A percentile compares a stretch with the other conserved stretches of the same genome.
Conservation (phyloP, 1,284 basidiomycete genomes). For the Puccinia horiana region DNA sequence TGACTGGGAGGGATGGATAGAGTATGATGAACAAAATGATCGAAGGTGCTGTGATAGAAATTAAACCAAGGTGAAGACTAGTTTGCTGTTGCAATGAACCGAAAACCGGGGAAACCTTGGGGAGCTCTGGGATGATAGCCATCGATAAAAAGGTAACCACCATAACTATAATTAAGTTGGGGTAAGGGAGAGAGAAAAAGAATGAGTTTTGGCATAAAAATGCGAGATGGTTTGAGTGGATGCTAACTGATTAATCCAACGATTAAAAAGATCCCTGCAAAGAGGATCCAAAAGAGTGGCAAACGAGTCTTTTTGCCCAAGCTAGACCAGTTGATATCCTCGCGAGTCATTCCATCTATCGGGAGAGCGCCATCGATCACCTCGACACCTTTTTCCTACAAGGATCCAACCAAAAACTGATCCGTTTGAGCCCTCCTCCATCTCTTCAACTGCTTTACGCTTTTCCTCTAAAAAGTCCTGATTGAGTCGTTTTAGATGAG, state of each 20-base stretch:
- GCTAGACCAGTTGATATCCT: constrained; percentile 32
- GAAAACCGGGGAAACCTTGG: constrained; percentile 6
- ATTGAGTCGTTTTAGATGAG: constrained; percentile 33
- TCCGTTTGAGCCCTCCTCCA: constrained; percentile 25
- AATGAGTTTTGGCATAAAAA: background rate
- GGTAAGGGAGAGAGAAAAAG: too few relatives aligned
- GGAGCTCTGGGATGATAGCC: constrained; percentile 17
- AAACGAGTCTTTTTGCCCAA: constrained; percentile 12
- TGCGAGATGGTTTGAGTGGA: background rate
- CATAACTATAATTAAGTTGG: background rate
- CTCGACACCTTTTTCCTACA: constrained; percentile 28
- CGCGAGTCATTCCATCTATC: constrained; percentile 39
- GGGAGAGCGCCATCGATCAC: constrained; percentile 8
- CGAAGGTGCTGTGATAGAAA: constrained; percentile 32
- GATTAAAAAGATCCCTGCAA: constrained; percentile 20
- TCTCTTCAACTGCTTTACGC: constrained; percentile 13
- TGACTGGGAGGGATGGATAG: constrained; percentile 2
- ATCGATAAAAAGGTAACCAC: constrained; percentile 22
- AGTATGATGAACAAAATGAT: constrained; percentile 13
- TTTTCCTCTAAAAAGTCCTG: constrained; percentile 10
- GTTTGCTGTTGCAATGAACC: background rate
- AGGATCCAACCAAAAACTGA: constrained; percentile 34
- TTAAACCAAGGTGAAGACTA: constrained; percentile 7
- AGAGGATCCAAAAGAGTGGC: constrained; percentile 9
- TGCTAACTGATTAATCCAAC: constrained; percentile 11